Evolutionary conservation across 2,329 filamentous ascomycete species (phyloP).

Genomic region (Fusarium floridanum): DNA sequence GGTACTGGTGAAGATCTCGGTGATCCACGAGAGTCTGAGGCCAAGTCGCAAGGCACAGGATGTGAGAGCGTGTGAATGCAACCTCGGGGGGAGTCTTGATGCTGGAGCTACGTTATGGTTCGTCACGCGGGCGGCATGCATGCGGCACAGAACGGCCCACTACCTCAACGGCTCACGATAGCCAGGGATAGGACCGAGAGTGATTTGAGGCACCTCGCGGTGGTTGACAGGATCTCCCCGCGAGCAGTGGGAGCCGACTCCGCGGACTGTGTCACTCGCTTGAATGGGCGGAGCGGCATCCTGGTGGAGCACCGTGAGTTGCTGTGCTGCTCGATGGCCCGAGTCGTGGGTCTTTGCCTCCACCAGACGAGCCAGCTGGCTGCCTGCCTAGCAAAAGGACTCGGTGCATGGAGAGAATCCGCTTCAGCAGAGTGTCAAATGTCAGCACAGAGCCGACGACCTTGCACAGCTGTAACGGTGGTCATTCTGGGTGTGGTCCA

Average conservation of each 20-base stretch:
- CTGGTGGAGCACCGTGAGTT: constrained; percentile 14
- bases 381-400: constrained; percentile 12
- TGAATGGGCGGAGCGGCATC: constrained; percentile 31
- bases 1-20: constrained; percentile 14
- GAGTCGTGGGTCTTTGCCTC: constrained; percentile 34
- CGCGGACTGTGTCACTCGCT: constrained; percentile 38
- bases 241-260: constrained; percentile 23
- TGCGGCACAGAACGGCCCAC: constrained; percentile 46
- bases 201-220: constrained; percentile 19
- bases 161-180: constrained; percentile 40
- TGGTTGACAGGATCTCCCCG: constrained; percentile 37
- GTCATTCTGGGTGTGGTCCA: constrained; percentile 23
- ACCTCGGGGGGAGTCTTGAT: constrained; percentile 1
- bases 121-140: constrained; percentile 45
- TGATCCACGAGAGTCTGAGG: not conserved
- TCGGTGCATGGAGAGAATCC: constrained; percentile 13
- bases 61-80: constrained; percentile 4
- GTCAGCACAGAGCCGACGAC: constrained; percentile 28
- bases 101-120: constrained; percentile 37
- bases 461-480: constrained; percentile 37
- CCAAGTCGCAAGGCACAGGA: constrained; percentile 2
- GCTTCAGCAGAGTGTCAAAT: constrained; percentile 24
- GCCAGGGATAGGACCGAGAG: constrained; percentile 32
- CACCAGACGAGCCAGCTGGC: constrained; percentile 19
- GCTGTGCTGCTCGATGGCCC: constrained; percentile 25